These are phyloP conservation scores for Chrysopogon serrulatus DNA, from an alignment of 176 grass and related monocot species.

Conservation along the genomic window DNA sequence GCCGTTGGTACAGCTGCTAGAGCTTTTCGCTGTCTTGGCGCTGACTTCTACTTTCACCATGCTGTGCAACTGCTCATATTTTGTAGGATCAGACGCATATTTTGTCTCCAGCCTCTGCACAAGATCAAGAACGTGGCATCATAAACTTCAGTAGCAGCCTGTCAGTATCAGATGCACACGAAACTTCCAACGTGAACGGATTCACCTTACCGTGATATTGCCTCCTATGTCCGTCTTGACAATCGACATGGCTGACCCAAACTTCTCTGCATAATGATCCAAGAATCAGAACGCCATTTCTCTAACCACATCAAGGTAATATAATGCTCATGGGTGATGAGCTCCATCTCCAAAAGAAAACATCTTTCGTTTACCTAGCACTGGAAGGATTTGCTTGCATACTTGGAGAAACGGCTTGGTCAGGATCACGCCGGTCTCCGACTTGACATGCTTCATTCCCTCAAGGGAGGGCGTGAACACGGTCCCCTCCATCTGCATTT, in stretches of 20 bases:
- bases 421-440: constrained; percentile 53
- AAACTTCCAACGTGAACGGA: neutral
- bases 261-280: constrained; percentile 51
- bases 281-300: constrained; percentile 15
- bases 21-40: constrained; percentile 74
- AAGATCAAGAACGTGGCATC: neutral
- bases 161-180: neutral
- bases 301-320: neutral
- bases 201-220: constrained; percentile 60
- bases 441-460: constrained; percentile 74
- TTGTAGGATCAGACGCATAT: constrained; percentile 64
- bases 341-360: neutral
- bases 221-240: constrained; percentile 82
- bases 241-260: constrained; percentile 76
- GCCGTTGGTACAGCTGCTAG: constrained; percentile 54
- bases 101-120: constrained; percentile 72
- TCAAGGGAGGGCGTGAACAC: constrained; percentile 70
- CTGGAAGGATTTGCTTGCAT: constrained; percentile 85
- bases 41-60: constrained; percentile 74
- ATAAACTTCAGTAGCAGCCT: neutral
- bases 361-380: constrained; percentile 48
- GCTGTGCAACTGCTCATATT: constrained; percentile 60
- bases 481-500: constrained; percentile 52
- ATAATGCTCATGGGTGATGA: neutral
- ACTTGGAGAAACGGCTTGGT: constrained; percentile 81